These are phyloP conservation scores for Fusarium nisikadoi DNA, from an alignment of 2,329 filamentous ascomycete species.

Conservation along the genomic window DNA sequence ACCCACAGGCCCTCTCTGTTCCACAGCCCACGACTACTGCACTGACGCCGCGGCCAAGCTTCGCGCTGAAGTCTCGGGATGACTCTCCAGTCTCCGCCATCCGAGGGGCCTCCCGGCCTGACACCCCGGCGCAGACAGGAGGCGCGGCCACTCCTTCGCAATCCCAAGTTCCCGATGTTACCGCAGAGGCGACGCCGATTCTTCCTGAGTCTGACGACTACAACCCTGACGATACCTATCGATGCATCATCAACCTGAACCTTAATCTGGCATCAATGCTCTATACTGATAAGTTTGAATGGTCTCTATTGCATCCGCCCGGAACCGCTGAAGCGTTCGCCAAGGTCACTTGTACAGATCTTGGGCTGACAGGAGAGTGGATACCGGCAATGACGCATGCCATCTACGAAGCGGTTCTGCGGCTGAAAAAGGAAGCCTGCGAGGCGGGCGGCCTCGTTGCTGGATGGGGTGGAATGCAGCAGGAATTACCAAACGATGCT, in stretches of 20 bases:
- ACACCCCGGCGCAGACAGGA: constrained; percentile 67
- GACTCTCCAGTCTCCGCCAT: constrained; percentile 52
- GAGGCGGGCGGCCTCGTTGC: constrained; percentile 89
- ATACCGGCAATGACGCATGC: constrained; percentile 93
- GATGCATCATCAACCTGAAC: constrained; percentile 89
- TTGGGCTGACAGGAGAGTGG: constrained; percentile 92
- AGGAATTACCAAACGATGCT: constrained; percentile 88
- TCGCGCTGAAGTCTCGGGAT: constrained; percentile 51
- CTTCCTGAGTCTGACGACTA: constrained; percentile 73
- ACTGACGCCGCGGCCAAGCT: constrained; percentile 46
- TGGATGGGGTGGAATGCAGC: constrained; percentile 68
- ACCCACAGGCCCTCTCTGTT: constrained; percentile 47
- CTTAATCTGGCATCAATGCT: constrained; percentile 91
- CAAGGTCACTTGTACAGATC: constrained; percentile 89
- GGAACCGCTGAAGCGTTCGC: constrained; percentile 94
- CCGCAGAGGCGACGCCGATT: constrained; percentile 75
- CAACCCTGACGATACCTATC: constrained; percentile 93
- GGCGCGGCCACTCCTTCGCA: constrained; percentile 61
- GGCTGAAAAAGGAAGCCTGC: constrained; percentile 94
- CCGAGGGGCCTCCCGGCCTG: constrained; percentile 58
- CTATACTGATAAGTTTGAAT: constrained; percentile 98
- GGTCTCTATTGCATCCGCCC: constrained; percentile 91
- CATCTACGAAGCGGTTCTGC: constrained; percentile 93
- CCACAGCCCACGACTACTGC: constrained; percentile 34
- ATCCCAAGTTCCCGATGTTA: constrained; percentile 63